Percentiles rank a stretch among this genome's conserved stretches.
phyloP scores from a whole-genome alignment of 768 basidiomycete genomes.

The button mushroom (Agaricus bisporus) region DNA sequence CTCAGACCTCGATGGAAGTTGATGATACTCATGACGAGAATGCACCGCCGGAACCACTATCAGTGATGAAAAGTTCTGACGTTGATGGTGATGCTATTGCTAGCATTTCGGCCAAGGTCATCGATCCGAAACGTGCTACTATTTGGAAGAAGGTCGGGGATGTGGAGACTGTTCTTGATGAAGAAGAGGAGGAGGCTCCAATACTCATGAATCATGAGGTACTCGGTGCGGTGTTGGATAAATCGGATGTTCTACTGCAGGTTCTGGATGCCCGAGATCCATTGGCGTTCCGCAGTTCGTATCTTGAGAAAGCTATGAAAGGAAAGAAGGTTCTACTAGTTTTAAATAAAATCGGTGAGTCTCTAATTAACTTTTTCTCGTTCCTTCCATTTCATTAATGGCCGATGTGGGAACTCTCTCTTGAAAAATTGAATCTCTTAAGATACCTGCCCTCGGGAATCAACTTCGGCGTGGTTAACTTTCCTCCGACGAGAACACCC shows the following conservation, averaged over 20 bases:
- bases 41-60: slow-evolving; percentile 17
- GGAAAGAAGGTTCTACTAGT: slow-evolving; percentile 51
- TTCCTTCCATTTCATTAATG: too few relatives aligned
- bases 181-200: slow-evolving; percentile 52
- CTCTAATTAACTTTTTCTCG: not conserved
- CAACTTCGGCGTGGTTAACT: slow-evolving; percentile 61
- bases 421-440: not conserved
- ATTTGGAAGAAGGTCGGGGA: slow-evolving; percentile 22
- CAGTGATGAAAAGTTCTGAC: slow-evolving; percentile 33
- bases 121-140: slow-evolving; percentile 28
- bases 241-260: slow-evolving; percentile 73
- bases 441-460: slow-evolving; percentile 82
- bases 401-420: too few relatives aligned
- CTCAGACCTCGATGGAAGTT: slow-evolving; percentile 15
- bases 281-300: slow-evolving; percentile 55
- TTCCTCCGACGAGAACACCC: slow-evolving; percentile 55
- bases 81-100: slow-evolving; percentile 45
- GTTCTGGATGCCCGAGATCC: slow-evolving; percentile 87
- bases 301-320: slow-evolving; percentile 47
- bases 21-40: slow-evolving; percentile 18
- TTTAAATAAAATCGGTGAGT: slow-evolving; percentile 83
- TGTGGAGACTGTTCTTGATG: slow-evolving; percentile 26
- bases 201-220: slow-evolving; percentile 58
- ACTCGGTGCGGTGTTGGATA: slow-evolving; percentile 63
- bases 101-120: slow-evolving; percentile 36